Base-by-base conservation (phyloP, 2,329 filamentous ascomycete species). In the Talaromyces sp. region DNA sequence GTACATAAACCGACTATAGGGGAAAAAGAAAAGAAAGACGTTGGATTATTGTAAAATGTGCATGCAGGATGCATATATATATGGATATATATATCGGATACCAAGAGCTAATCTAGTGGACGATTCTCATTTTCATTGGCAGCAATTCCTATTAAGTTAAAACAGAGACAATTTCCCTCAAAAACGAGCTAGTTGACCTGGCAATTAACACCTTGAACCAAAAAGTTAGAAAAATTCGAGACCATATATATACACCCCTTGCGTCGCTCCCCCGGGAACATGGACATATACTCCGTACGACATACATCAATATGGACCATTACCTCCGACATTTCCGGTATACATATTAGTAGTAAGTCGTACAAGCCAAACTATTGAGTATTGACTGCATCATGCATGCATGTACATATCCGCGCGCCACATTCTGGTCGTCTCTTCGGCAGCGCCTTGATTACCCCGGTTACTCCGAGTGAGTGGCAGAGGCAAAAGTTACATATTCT, bases 331-430 rank as follows among this genome's bases (percentile, higher is more conserved):
- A 39, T 39, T 39, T 39, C 36, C 36, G 17, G n/a, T 39, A 39
- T n/a, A n/a, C n/a, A n/a, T n/a, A n/a, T n/a, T 36, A 36, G 2
- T 15, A 5, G 3, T 3, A 33, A 33, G 32, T 15, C 15, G 33
- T 13, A 36, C 33, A 36, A 39, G 17, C 0, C 36, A 39, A n/a
- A 39, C 36, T 39, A 39, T 39, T 39, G 51, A 39, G 17, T 39
- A 39, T 39, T 39, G 51, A 61, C 47, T 19, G 30, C 30, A 55
- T 36, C 51, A 56, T 56, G 55, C 53, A 61, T 61, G 44, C 19
- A 47, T 60, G 58, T 53, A 44, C 32, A 32, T 36, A 55, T 27
- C 58, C 58, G 51, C 33, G 11, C 15, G 51, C 51, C 44, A 47
- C 44, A 47, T 47, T 47, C 44, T 47, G 44, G 19, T 47, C n/a